These are phyloP conservation scores for Paramecium primaurelia DNA, from an alignment of 73 alveolate genomes.

Conservation along the genomic window DNA sequence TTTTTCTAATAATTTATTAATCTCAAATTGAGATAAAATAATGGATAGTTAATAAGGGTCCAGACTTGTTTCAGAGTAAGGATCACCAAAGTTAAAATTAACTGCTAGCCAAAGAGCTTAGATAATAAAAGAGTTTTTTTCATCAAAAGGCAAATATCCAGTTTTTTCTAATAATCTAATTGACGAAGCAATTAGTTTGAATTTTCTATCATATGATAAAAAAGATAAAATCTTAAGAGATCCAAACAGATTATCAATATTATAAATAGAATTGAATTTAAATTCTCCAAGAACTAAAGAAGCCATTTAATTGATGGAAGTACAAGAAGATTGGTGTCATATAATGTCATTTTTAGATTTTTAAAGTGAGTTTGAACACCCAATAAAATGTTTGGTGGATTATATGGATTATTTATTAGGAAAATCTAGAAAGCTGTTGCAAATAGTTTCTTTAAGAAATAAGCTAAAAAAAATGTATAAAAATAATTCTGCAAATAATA, in stretches of 20 bases:
- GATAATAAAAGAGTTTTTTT: background rate
- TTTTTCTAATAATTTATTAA: background rate
- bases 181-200: constrained; percentile 47
- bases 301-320: background rate
- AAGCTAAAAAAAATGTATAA: background rate
- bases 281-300: constrained; percentile 52
- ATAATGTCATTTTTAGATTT: background rate
- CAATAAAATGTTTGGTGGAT: background rate
- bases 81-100: background rate
- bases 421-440: background rate
- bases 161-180: background rate
- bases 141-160: constrained; percentile 6
- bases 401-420: background rate
- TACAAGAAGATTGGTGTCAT: background rate
- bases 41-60: background rate
- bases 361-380: background rate
- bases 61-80: background rate
- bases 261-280: constrained; percentile 13
- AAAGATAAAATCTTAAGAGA: constrained; percentile 49
- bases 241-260: constrained; percentile 44
- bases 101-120: background rate
- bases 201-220: constrained; percentile 34
- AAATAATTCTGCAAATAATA: background rate
- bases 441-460: constrained; percentile 7
- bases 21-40: background rate